Evolutionary conservation across 2,329 filamentous ascomycete species (phyloP).

Genomic region (Conoideocrella luteorostrata): DNA sequence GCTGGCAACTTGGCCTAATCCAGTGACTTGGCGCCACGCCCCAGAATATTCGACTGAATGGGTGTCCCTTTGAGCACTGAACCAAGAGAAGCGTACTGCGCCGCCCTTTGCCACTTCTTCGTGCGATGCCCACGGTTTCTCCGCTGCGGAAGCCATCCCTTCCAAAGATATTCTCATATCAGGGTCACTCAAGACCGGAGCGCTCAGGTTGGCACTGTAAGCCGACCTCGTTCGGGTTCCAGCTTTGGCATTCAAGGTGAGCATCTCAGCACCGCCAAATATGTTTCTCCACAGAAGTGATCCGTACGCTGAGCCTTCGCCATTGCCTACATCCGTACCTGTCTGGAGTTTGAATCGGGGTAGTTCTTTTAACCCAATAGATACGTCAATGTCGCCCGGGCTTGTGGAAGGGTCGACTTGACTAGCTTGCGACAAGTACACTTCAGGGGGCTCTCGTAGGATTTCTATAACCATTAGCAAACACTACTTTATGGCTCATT

Average conservation of each 20-base stretch:
- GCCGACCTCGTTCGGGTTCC: conserved; percentile 88
- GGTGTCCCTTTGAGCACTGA: conserved; percentile 54
- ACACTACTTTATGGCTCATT: conserved; percentile 11
- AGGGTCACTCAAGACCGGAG: conserved; percentile 78
- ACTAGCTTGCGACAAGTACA: conserved; percentile 74
- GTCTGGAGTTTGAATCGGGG: conserved; percentile 84
- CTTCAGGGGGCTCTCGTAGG: conserved; percentile 74
- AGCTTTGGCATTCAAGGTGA: conserved; percentile 79
- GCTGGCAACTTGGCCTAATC: conserved; percentile 67
- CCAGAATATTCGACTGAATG: conserved; percentile 78
- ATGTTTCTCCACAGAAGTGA: conserved; percentile 85
- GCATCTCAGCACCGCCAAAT: conserved; percentile 85
- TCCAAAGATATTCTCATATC: conserved; percentile 74
- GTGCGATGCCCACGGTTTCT: conserved; percentile 90
- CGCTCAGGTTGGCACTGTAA: conserved; percentile 80
- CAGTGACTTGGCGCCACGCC: conserved; percentile 83
- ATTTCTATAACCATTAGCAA: conserved; percentile 56
- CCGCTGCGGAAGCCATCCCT: conserved; percentile 72
- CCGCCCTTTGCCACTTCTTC: conserved; percentile 82
- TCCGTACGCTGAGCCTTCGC: conserved; percentile 88
- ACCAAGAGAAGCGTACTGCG: conserved; percentile 70
- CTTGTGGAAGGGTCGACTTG: conserved; percentile 62
- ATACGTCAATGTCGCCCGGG: conserved; percentile 74
- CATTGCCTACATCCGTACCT: conserved; percentile 88
- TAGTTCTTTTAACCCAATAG: conserved; percentile 76